Conservation (phyloP, 1,284 basidiomycete species). For the Rugosomyces carneus region DNA sequence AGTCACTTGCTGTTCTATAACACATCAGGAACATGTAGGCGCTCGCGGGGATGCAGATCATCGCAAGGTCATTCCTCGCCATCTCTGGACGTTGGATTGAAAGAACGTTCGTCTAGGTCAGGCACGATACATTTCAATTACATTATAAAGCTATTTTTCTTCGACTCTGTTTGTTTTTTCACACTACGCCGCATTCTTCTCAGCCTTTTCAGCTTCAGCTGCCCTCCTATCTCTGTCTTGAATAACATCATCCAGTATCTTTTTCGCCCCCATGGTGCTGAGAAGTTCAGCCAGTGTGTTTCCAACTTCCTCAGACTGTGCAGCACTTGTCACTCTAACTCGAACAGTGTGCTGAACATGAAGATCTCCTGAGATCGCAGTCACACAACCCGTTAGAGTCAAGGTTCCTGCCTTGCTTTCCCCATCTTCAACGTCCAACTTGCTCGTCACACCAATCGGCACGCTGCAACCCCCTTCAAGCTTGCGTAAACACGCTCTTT, state of each 20-base stretch:
- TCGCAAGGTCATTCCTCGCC: slow-evolving; percentile 26
- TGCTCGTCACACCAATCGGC: slow-evolving; percentile 83
- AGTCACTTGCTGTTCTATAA: slow-evolving; percentile 53
- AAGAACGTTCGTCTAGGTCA: slow-evolving; percentile 23
- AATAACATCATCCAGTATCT: slow-evolving; percentile 77
- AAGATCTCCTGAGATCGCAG: slow-evolving; percentile 62
- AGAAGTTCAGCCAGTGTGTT: slow-evolving; percentile 57
- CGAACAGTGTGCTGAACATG: slow-evolving; percentile 67
- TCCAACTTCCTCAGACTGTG: slow-evolving; percentile 69
- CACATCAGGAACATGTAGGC: slow-evolving; percentile 44
- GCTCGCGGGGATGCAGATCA: slow-evolving; percentile 57
- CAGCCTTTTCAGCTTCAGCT: slow-evolving; percentile 33
- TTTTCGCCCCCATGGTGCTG: slow-evolving; percentile 63
- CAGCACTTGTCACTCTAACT: slow-evolving; percentile 44
- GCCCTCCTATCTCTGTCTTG: slow-evolving; percentile 56
- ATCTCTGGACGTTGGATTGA: slow-evolving; percentile 19
- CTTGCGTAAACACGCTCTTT: slow-evolving; percentile 81
- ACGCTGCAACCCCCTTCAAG: slow-evolving; percentile 97
- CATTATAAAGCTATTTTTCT: not conserved
- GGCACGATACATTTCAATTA: slow-evolving; percentile 30
- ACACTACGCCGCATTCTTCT: slow-evolving; percentile 12
- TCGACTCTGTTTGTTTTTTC: slow-evolving; percentile 2
- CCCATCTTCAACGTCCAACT: slow-evolving; percentile 33
- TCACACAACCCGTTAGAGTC: slow-evolving; percentile 73
- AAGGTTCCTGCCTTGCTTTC: slow-evolving; percentile 34